phyloP scores from a whole-genome alignment of 495 filamentous ascomycete species.

The Polyplosphaeria fusca region DNA sequence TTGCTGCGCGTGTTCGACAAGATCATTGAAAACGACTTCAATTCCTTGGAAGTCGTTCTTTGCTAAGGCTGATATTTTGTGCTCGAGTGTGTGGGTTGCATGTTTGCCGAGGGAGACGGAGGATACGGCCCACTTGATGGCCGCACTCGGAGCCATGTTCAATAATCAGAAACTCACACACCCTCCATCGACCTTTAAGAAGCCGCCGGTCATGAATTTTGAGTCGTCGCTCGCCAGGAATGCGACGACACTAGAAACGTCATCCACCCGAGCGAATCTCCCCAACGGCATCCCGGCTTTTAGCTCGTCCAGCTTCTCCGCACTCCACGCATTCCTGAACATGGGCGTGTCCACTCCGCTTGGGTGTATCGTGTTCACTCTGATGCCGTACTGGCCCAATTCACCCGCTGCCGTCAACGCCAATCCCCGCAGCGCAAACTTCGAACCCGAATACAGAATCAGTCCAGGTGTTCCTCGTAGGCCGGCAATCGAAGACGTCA shows the following conservation, averaged over 20 bases:
- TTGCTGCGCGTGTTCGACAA: not conserved
- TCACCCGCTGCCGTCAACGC: slow-evolving; percentile 30
- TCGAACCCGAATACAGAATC: slow-evolving; percentile 26
- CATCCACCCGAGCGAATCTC: slow-evolving; percentile 30
- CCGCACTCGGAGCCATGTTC: not conserved
- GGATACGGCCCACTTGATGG: not conserved
- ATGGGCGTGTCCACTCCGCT: not conserved
- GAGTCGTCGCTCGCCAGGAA: slow-evolving; percentile 35
- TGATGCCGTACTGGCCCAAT: slow-evolving; percentile 27
- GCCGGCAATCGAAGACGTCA: slow-evolving; percentile 32
- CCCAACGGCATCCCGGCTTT: slow-evolving; percentile 29
- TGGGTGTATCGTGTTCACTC: slow-evolving; percentile 28
- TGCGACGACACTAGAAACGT: slow-evolving; percentile 29
- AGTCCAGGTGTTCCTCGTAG: slow-evolving; percentile 33
- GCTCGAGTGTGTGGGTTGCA: not conserved
- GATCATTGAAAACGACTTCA: not conserved
- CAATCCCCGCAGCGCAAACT: slow-evolving; percentile 30
- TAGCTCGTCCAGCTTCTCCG: slow-evolving; percentile 32
- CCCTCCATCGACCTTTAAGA: slow-evolving; percentile 4
- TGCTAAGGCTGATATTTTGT: not conserved
- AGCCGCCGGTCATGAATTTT: not conserved
- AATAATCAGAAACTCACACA: not conserved
- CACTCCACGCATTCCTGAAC: not conserved
- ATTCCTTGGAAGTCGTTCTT: not conserved
- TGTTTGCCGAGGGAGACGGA: not conserved